A percentile compares a stretch with the other conserved stretches of the same genome.
These are phyloP conservation scores for Fusarium sp. DNA, from an alignment of 2,329 filamentous ascomycete species.

Conservation along the genomic window DNA sequence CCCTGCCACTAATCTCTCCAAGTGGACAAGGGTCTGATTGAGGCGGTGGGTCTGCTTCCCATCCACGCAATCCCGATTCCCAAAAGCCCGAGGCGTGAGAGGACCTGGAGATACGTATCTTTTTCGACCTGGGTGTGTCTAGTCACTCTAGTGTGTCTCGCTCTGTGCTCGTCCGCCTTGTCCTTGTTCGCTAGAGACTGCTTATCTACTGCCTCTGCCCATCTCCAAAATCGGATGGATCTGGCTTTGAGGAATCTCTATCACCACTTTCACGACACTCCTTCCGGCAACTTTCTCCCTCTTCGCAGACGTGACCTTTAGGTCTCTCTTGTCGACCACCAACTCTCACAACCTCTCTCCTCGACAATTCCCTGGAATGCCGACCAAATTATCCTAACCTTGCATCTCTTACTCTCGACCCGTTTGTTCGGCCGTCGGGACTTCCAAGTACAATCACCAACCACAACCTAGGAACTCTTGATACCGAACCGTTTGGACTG, in stretches of 20 bases:
- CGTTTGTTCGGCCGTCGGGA: conserved; percentile 65
- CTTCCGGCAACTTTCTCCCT: conserved; percentile 52
- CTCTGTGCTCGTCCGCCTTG: conserved; percentile 45
- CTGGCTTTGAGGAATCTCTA: conserved; percentile 46
- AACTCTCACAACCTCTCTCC: conserved; percentile 26
- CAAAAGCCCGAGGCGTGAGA: conserved; percentile 49
- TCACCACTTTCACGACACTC: conserved; percentile 56
- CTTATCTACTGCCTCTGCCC: conserved; percentile 47
- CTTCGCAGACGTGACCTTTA: conserved; percentile 47
- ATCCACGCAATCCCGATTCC: conserved; percentile 56
- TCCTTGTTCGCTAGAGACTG: conserved; percentile 37
- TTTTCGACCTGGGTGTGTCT: conserved; percentile 34
- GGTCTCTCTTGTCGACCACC: conserved; percentile 45
- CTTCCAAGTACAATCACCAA: conserved; percentile 41
- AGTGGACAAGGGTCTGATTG: conserved; percentile 50
- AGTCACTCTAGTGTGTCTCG: conserved; percentile 33
- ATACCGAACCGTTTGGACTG: conserved; percentile 48
- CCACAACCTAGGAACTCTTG: conserved; percentile 39
- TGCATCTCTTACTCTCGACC: conserved; percentile 55
- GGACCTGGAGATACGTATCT: conserved; percentile 40
- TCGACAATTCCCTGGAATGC: conserved; percentile 41
- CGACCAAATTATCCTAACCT: conserved; percentile 24
- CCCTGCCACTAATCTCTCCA: conserved; percentile 55
- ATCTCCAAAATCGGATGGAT: conserved; percentile 38
- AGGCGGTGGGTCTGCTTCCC: conserved; percentile 27